These are phyloP conservation scores for Fusarium sp. DNA, from an alignment of 2,329 filamentous ascomycete genomes.

Conservation along the genomic window DNA sequence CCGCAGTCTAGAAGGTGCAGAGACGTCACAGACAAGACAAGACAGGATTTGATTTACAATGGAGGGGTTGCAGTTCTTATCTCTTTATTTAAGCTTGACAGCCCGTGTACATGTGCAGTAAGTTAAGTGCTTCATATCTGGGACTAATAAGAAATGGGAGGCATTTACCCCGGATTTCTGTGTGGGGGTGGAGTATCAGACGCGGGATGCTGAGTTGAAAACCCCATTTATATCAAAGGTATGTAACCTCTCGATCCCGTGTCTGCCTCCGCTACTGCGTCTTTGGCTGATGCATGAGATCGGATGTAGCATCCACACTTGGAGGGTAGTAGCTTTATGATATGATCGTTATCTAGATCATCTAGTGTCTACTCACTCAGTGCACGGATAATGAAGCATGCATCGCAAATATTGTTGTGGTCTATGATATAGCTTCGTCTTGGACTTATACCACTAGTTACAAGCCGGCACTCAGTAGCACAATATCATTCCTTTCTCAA, in stretches of 20 bases:
- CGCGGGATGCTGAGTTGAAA: constrained; percentile 31
- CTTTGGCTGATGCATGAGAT: constrained; percentile 23
- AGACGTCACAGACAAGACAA: constrained; percentile 5
- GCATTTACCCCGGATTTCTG: constrained; percentile 33
- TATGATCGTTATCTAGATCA: constrained; percentile 17
- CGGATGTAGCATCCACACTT: constrained; percentile 17
- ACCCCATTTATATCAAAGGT: constrained; percentile 21
- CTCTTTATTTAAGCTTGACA: constrained; percentile 7
- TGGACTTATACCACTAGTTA: constrained; percentile 1
- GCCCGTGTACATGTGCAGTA: not conserved
- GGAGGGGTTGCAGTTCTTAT: constrained; percentile 16
- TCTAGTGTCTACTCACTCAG: constrained; percentile 4
- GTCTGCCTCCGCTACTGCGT: constrained; percentile 27
- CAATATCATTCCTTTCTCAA: not conserved
- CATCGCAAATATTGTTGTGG: not conserved
- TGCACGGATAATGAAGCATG: constrained; percentile 3
- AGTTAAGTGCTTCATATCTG: constrained; percentile 20
- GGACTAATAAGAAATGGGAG: constrained; percentile 28
- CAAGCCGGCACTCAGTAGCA: constrained; percentile 5
- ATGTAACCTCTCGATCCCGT: constrained; percentile 15
- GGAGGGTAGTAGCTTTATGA: not conserved
- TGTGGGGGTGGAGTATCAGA: constrained; percentile 41
- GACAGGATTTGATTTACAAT: not conserved
- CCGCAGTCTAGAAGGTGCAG: constrained; percentile 3
- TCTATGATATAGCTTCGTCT: not conserved